Conservation (phyloP, 352 stramenopile genomes). For the Pythium utonaiense region DNA sequence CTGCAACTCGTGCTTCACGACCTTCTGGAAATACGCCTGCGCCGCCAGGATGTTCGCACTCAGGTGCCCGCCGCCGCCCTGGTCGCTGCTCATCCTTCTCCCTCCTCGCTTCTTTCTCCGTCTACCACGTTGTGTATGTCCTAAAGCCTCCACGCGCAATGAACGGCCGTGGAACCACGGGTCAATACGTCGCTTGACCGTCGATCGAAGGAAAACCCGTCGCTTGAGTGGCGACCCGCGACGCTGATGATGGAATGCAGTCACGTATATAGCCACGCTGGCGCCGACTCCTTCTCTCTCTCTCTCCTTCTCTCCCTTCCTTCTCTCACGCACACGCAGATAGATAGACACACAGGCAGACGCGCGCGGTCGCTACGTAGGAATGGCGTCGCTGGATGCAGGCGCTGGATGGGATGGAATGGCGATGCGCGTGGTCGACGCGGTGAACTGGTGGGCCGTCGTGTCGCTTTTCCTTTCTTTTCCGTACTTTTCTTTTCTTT, state of each 20-base stretch:
- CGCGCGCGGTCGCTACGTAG: not conserved
- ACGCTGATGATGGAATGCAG: no score
- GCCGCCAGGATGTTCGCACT: slow-evolving; percentile 65
- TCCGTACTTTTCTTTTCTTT: slow-evolving; percentile 3
- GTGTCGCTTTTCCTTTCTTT: slow-evolving; percentile 5
- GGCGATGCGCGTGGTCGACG: not conserved
- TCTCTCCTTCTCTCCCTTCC: not conserved
- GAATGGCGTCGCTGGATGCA: not conserved
- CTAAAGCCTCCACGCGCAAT: no score
- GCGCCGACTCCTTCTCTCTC: no score
- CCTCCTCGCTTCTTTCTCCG: not conserved
- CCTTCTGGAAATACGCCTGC: slow-evolving; percentile 62
- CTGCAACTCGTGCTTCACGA: slow-evolving; percentile 82
- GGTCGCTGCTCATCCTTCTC: slow-evolving; percentile 1
- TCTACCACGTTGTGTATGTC: no score
- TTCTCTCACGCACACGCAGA: not conserved
- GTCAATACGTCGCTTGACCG: not conserved
- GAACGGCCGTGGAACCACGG: not conserved
- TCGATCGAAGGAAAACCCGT: slow-evolving; percentile 1
- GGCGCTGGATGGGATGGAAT: not conserved
- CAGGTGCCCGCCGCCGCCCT: slow-evolving; percentile 20
- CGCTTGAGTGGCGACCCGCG: slow-evolving; percentile 1
- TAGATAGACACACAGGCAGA: not conserved
- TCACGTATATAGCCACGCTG: no score
- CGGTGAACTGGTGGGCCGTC: not conserved